Percentiles rank a stretch among this genome's conserved stretches.
These are phyloP conservation scores for Zarea fungicola DNA, from an alignment of 2,329 filamentous ascomycete species.

Conservation along the genomic window DNA sequence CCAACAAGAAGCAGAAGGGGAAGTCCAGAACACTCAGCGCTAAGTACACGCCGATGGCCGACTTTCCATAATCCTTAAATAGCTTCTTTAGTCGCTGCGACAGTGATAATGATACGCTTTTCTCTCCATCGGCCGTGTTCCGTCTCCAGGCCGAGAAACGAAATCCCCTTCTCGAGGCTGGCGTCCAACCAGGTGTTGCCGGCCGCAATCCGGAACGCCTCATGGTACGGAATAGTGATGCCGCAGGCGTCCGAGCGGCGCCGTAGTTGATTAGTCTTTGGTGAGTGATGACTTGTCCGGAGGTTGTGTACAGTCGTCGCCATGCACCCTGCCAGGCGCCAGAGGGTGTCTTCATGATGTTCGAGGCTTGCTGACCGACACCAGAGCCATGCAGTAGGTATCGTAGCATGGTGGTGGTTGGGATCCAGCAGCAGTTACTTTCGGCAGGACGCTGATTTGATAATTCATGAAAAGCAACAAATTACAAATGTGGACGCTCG, in stretches of 20 bases:
- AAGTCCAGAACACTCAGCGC: slow-evolving; percentile 81
- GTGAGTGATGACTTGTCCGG: not conserved
- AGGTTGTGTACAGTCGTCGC: slow-evolving; percentile 6
- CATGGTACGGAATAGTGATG: not conserved
- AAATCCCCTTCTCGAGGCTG: slow-evolving; percentile 25
- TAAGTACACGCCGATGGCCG: slow-evolving; percentile 86
- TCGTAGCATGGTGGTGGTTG: not conserved
- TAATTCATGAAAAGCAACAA: too few species aligned
- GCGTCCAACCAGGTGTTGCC: not conserved
- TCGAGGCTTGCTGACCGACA: not conserved
- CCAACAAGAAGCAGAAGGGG: slow-evolving; percentile 88
- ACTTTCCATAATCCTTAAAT: slow-evolving; percentile 90
- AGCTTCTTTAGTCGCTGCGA: slow-evolving; percentile 74
- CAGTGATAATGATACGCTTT: slow-evolving; percentile 41
- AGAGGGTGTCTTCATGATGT: slow-evolving; percentile 1
- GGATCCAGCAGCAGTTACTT: too few species aligned
- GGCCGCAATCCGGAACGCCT: not conserved
- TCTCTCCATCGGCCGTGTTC: slow-evolving; percentile 19
- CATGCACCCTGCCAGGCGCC: slow-evolving; percentile 10
- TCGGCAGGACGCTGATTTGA: too few species aligned
- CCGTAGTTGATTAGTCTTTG: not conserved
- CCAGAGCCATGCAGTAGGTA: slow-evolving; percentile 3
- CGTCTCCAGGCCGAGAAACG: slow-evolving; percentile 30
- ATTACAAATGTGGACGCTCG: too few species aligned
- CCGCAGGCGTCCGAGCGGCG: not conserved